Evolutionary conservation across 2,329 filamentous ascomycete genomes (phyloP).

Genomic region (Calonectria crousiana): DNA sequence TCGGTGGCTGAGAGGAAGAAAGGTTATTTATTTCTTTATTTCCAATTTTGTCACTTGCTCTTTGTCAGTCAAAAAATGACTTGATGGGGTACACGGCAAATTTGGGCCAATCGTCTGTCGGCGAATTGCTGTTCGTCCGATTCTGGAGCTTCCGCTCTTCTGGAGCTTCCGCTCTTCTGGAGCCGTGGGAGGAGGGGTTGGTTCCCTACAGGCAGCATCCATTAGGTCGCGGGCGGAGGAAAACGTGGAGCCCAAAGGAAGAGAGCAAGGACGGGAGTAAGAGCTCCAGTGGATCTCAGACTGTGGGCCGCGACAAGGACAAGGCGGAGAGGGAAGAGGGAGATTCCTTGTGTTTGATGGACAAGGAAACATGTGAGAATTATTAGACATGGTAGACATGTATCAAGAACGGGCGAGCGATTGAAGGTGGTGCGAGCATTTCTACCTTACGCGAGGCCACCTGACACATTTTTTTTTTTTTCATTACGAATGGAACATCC

Average conservation of each 20-base stretch:
- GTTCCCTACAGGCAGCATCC: neutral
- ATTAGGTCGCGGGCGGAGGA: neutral
- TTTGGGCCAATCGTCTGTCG: neutral
- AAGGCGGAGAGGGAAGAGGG: neutral
- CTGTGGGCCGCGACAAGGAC: constrained; percentile 11
- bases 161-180: neutral
- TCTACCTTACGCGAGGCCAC: neutral
- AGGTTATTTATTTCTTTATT: constrained; percentile 1
- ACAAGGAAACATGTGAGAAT: neutral
- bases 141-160: neutral
- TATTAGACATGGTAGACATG: neutral
- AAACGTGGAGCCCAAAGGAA: constrained; percentile 6
- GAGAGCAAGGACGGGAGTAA: neutral
- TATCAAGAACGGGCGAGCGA: neutral
- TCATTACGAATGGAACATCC: neutral
- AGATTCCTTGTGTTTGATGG: neutral
- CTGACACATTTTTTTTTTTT: constrained; percentile 4
- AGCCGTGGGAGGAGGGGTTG: neutral
- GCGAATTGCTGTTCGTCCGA: neutral
- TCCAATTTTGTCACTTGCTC: neutral
- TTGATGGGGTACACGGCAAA: neutral
- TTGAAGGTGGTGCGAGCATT: constrained; percentile 11
- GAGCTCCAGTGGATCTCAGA: constrained; percentile 11
- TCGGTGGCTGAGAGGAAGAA: neutral
- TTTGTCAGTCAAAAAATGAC: neutral